These are phyloP conservation scores for Pythium dissotocum DNA, from an alignment of 352 stramenopile genomes.

Conservation along the genomic window DNA sequence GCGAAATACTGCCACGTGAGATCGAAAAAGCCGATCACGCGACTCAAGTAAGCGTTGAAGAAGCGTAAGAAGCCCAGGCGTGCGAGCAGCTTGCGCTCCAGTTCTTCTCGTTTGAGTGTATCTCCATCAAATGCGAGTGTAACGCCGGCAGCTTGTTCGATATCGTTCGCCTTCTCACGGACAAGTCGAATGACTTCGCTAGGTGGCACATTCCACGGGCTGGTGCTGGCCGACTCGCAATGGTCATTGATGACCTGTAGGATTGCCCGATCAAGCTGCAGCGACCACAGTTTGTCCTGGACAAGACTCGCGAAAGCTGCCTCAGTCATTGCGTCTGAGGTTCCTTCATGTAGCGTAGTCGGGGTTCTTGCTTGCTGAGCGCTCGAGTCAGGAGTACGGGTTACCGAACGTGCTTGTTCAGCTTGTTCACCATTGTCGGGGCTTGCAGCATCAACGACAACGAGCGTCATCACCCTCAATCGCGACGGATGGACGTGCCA, in stretches of 20 bases:
- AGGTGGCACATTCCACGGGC: constrained; percentile 65
- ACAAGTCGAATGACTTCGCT: constrained; percentile 38
- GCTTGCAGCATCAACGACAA: neutral
- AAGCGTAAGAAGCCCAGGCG: constrained; percentile 70
- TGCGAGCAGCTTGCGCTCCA: constrained; percentile 35
- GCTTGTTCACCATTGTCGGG: no score
- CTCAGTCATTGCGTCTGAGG: neutral
- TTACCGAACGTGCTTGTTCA: no score
- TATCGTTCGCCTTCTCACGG: constrained; percentile 21
- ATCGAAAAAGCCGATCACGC: constrained; percentile 75
- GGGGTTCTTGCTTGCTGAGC: no score
- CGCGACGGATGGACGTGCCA: constrained; percentile 85
- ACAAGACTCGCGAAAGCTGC: constrained; percentile 17
- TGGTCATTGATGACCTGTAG: constrained; percentile 48
- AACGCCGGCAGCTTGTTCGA: constrained; percentile 8
- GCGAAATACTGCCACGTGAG: constrained; percentile 78
- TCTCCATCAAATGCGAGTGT: neutral
- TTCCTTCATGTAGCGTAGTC: no score
- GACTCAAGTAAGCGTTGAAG: constrained; percentile 73
- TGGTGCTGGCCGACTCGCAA: constrained; percentile 51
- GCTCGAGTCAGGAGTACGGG: no score
- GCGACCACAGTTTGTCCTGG: constrained; percentile 42
- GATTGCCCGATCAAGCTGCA: constrained; percentile 43
- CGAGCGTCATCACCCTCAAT: constrained; percentile 42
- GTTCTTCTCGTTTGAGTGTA: no score